Evolutionary conservation across 306 rosid genomes (phyloP).

Genomic region (Prunus salicina): DNA sequence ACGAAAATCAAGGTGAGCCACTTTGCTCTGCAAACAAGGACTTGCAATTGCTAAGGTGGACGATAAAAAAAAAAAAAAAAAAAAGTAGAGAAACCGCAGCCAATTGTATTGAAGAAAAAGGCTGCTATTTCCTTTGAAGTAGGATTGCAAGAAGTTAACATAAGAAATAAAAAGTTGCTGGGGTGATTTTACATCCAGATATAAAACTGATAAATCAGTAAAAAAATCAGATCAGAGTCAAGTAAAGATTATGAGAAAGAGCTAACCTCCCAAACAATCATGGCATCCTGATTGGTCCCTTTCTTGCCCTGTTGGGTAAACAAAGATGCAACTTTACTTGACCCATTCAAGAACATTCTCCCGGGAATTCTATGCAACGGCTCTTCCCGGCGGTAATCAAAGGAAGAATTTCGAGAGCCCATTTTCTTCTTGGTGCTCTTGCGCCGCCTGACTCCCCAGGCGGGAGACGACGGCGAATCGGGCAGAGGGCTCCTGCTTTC

Average conservation of each 20-base stretch:
- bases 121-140: background rate
- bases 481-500: slow-evolving; percentile 95
- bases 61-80: slow-evolving; percentile 6
- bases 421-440: slow-evolving; percentile 40
- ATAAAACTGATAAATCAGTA: slow-evolving; percentile 3
- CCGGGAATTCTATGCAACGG: slow-evolving; percentile 71
- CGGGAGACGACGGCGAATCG: slow-evolving; percentile 51
- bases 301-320: slow-evolving; percentile 96
- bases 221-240: background rate
- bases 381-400: slow-evolving; percentile 68
- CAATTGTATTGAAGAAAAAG: background rate
- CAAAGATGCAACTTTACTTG: slow-evolving; percentile 64
- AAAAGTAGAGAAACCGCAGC: slow-evolving; percentile 4
- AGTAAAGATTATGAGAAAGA: slow-evolving; percentile 5
- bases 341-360: slow-evolving; percentile 75
- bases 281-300: slow-evolving; percentile 98
- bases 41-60: background rate
- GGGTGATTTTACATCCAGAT: background rate
- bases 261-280: slow-evolving; percentile 99
- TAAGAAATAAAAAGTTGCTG: background rate
- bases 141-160: background rate
- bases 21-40: background rate
- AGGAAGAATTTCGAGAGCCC: slow-evolving; percentile 62
- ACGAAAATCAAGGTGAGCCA: slow-evolving; percentile 9
- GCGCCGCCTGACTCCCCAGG: slow-evolving; percentile 32